Percentiles rank a stretch among this genome's conserved stretches.
Evolutionary conservation across 805 yeast genomes (phyloP).

Genomic region (Candida xyloterini): DNA sequence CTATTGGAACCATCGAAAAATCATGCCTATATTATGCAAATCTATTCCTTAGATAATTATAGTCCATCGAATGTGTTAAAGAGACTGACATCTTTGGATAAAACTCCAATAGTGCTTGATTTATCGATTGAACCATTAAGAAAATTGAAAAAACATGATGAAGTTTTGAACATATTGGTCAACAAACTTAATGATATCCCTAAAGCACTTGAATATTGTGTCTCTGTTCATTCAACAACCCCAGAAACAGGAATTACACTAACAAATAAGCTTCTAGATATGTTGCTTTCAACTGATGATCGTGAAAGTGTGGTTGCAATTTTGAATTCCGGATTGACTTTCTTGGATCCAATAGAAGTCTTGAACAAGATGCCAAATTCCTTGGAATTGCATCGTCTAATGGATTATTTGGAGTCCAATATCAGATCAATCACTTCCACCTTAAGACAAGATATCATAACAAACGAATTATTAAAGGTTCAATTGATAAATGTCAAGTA

Average conservation of each 20-base stretch:
- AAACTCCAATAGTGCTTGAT: conserved; percentile 29
- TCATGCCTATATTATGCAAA: conserved; percentile 33
- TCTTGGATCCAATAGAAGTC: conserved; percentile 33
- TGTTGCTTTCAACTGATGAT: conserved; percentile 28
- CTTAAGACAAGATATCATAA: conserved; percentile 40
- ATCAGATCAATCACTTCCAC: conserved; percentile 40
- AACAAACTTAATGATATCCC: conserved; percentile 53
- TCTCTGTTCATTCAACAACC: conserved; percentile 40
- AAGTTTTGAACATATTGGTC: conserved; percentile 60
- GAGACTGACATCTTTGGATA: conserved; percentile 18
- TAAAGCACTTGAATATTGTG: conserved; percentile 62
- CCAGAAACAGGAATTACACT: conserved; percentile 39
- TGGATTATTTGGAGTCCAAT: conserved; percentile 42
- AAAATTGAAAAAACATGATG: conserved; percentile 56
- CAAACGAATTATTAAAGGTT: conserved; percentile 51
- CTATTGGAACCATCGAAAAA: conserved; percentile 28
- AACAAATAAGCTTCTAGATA: conserved; percentile 49
- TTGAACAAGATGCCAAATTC: conserved; percentile 50
- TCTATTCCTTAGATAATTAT: conserved; percentile 36
- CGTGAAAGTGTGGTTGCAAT: conserved; percentile 29
- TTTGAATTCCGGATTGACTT: conserved; percentile 23
- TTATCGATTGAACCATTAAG: conserved; percentile 57
- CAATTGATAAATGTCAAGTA: conserved; percentile 45
- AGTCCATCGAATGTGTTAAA: conserved; percentile 36
- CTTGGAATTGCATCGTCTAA: conserved; percentile 43